phyloP scores from a whole-genome alignment of 345 rosid genomes.

The Stellera chamaejasme region DNA sequence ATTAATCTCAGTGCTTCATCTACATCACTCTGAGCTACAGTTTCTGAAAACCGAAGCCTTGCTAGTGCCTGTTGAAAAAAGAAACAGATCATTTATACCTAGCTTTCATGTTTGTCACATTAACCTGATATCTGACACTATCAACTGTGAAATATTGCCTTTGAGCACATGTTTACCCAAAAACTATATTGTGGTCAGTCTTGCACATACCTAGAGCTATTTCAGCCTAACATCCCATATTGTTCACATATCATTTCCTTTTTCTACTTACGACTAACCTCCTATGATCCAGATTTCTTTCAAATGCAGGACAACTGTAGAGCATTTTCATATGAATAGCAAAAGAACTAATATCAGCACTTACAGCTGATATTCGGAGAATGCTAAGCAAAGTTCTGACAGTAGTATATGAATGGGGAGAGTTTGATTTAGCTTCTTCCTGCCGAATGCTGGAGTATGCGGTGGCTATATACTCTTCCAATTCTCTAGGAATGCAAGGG shows the following conservation, averaged over 20 bases:
- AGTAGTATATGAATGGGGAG: constrained; percentile 94
- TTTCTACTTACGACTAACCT: constrained; percentile 3
- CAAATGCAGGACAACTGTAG: background rate
- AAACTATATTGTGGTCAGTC: background rate
- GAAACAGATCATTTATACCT: background rate
- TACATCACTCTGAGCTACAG: constrained; percentile 96
- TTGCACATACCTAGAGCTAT: background rate
- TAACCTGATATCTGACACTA: no score
- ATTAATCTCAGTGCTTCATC: constrained; percentile 94
- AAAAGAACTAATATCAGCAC: constrained; percentile 16
- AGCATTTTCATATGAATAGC: background rate
- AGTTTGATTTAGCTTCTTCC: constrained; percentile 86
- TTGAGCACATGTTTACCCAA: background rate
- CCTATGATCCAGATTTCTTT: background rate
- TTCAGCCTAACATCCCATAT: constrained; percentile 4
- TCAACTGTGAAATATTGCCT: background rate
- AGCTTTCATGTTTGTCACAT: background rate
- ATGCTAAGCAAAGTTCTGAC: constrained; percentile 91
- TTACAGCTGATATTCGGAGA: constrained; percentile 92
- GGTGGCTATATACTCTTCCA: constrained; percentile 89
- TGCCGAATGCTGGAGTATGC: constrained; percentile 91
- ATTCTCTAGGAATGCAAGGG: constrained; percentile 74
- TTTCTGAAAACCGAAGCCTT: constrained; percentile 87
- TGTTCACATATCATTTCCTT: background rate
- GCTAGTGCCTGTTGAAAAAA: constrained; percentile 65